A percentile compares a stretch with the other conserved stretches of the same genome.
These are phyloP conservation scores for Jacaranda mimosifolia DNA, from an alignment of 257 asterid genomes.

Conservation along the genomic window DNA sequence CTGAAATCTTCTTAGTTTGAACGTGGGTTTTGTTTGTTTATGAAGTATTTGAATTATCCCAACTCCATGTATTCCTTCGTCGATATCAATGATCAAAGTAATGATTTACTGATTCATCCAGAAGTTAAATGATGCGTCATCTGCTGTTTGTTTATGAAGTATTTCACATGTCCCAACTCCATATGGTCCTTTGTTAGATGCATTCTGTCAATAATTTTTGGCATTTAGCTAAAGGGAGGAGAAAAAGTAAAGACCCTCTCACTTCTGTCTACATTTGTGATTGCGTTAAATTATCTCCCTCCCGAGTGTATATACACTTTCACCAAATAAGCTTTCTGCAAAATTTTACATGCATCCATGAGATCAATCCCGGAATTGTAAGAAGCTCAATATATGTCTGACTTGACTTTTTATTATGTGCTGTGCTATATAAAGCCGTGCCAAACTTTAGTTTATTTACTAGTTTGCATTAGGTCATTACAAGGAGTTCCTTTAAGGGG, in stretches of 20 bases:
- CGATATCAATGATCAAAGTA: background rate
- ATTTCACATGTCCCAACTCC: too few relatives aligned
- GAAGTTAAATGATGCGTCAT: background rate
- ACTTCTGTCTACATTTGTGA: background rate
- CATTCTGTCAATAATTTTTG: background rate
- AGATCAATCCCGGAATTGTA: background rate
- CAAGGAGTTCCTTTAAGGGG: background rate
- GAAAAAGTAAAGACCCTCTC: constrained; percentile 1
- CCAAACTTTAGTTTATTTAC: background rate
- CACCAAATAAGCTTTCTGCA: background rate
- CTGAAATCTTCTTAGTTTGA: background rate
- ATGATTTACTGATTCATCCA: background rate
- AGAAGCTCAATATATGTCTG: background rate
- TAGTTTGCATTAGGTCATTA: constrained; percentile 6
- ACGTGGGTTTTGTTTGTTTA: background rate
- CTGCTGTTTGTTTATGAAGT: background rate
- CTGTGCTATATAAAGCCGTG: constrained; percentile 14
- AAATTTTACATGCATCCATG: constrained; percentile 5
- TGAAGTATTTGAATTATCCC: background rate
- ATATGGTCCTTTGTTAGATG: background rate
- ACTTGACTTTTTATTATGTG: constrained; percentile 21
- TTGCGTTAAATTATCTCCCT: constrained; percentile 19
- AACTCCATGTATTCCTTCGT: constrained; percentile 1
- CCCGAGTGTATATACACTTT: background rate
- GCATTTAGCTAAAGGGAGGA: background rate